Conservation (phyloP, 2,329 filamentous ascomycete species). For the Lizonia empirigonia region DNA sequence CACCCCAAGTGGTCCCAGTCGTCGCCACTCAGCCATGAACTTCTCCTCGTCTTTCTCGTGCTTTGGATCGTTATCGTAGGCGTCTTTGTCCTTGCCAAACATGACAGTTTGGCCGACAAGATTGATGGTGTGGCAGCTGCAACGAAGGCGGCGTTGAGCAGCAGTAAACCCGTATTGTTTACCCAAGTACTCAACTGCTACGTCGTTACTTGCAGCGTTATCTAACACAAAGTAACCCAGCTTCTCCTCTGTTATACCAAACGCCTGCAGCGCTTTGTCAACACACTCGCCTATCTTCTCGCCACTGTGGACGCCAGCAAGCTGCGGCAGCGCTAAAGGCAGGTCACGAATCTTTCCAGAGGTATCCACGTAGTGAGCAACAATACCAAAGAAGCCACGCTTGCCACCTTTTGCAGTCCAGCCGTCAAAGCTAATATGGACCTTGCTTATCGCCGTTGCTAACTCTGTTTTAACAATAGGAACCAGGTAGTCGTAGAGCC, state of each 20-base stretch:
- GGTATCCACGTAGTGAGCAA: constrained; percentile 9
- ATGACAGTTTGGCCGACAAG: not conserved
- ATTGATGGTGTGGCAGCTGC: no score
- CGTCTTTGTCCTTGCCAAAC: not conserved
- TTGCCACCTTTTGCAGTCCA: constrained; percentile 15
- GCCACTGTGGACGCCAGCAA: no score
- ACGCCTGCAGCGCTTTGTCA: not conserved
- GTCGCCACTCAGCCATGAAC: not conserved
- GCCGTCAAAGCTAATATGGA: constrained; percentile 15
- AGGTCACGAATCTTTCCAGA: not conserved
- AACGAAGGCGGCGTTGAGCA: no score
- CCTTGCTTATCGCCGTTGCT: not conserved
- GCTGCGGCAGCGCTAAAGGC: no score
- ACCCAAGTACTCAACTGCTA: not conserved
- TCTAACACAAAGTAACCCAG: constrained; percentile 16
- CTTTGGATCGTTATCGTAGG: not conserved
- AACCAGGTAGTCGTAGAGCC: not conserved
- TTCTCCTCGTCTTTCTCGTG: not conserved
- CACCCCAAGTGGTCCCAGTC: not conserved
- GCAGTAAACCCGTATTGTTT: no score
- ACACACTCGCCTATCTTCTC: no score
- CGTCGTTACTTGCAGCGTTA: constrained; percentile 11
- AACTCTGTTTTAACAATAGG: not conserved
- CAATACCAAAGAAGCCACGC: constrained; percentile 12
- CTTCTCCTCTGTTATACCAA: not conserved